These are phyloP conservation scores for Macrocystidia cucumis DNA, from an alignment of 1,284 basidiomycete genomes.

Conservation along the genomic window DNA sequence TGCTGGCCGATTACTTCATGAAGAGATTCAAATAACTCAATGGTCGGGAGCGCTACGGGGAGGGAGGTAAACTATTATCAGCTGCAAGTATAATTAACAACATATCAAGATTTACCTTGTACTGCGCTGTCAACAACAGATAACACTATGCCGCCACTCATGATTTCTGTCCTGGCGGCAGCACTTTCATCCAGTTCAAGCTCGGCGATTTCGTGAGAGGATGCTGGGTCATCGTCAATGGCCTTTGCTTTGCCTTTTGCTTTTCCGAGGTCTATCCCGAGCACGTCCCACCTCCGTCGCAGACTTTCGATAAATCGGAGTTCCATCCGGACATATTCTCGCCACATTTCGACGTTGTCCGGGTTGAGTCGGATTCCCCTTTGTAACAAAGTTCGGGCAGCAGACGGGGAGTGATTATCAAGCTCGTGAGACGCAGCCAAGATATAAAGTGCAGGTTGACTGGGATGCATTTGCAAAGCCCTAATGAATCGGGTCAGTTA, in stretches of 20 bases:
- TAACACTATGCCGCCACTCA: constrained; percentile 67
- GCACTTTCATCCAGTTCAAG: constrained; percentile 32
- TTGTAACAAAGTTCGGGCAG: constrained; percentile 80
- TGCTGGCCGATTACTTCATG: constrained; percentile 45
- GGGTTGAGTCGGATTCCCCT: constrained; percentile 78
- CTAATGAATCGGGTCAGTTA: constrained; percentile 32
- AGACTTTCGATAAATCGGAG: constrained; percentile 83
- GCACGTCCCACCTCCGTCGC: constrained; percentile 72
- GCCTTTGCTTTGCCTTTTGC: constrained; percentile 13
- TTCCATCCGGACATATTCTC: constrained; percentile 89
- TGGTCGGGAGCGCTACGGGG: constrained; percentile 44
- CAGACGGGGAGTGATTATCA: constrained; percentile 67
- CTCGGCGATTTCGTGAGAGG: too few species aligned
- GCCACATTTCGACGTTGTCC: constrained; percentile 71
- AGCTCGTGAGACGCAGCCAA: constrained; percentile 85
- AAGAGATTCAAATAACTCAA: constrained; percentile 51
- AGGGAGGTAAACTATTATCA: constrained; percentile 9
- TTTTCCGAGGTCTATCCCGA: constrained; percentile 46
- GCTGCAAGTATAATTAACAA: constrained; percentile 5
- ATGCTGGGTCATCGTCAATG: constrained; percentile 11
- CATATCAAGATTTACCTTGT: constrained; percentile 39
- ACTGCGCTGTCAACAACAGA: constrained; percentile 58
- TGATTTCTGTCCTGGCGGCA: constrained; percentile 49
- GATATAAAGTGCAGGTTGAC: constrained; percentile 75
- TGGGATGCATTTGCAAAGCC: constrained; percentile 84